phyloP scores from a whole-genome alignment of 164 flowering plant genomes.

The Brasenia schreberi region DNA sequence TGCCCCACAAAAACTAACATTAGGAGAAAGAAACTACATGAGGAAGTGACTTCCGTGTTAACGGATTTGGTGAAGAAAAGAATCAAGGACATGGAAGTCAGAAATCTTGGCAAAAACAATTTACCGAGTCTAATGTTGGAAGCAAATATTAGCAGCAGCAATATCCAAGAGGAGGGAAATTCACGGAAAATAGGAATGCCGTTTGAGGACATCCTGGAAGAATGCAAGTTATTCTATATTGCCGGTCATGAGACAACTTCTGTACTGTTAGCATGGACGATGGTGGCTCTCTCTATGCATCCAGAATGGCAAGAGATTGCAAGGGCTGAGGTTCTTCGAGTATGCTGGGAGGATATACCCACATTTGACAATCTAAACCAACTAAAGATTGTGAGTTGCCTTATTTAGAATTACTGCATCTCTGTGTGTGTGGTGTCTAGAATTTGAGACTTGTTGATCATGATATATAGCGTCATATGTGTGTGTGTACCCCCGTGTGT shows the following conservation, averaged over 20 bases:
- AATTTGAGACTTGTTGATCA: background rate
- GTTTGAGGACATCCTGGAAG: constrained; percentile 21
- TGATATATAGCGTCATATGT: background rate
- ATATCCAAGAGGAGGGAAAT: background rate
- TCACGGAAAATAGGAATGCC: constrained; percentile 5
- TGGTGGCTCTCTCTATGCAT: constrained; percentile 8
- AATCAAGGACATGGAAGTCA: constrained; percentile 11
- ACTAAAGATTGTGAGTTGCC: constrained; percentile 18
- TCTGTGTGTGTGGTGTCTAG: background rate
- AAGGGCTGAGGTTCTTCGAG: constrained; percentile 11
- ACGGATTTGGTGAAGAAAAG: constrained; percentile 11
- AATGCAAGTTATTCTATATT: constrained; percentile 23
- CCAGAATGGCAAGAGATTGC: constrained; percentile 11
- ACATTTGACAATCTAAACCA: constrained; percentile 6
- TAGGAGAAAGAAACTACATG: constrained; percentile 3
- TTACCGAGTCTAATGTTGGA: constrained; percentile 15
- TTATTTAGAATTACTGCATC: background rate
- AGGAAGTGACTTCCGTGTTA: constrained; percentile 4
- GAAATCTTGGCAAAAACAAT: constrained; percentile 7
- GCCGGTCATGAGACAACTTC: constrained; percentile 15
- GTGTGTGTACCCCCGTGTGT: background rate
- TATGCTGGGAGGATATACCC: constrained; percentile 8
- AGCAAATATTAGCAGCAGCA: constrained; percentile 3
- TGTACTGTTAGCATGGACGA: constrained; percentile 12
- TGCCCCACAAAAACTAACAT: constrained; percentile 4